Conservation (phyloP, 1,139 yeast genomes). For the Yamadazyma songkhlaensis region DNA sequence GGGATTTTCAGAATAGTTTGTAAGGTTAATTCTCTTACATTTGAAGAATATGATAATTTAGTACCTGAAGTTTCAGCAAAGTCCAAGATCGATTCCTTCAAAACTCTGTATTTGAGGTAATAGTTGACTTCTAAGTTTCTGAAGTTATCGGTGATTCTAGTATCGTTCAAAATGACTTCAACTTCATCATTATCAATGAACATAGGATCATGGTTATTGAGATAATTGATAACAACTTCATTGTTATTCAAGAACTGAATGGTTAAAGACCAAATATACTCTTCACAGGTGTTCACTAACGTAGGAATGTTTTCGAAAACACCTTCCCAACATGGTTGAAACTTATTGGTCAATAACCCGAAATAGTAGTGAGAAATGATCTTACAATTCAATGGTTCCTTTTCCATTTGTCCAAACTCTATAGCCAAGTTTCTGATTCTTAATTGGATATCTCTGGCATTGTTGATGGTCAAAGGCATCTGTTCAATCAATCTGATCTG, state of each 20-base stretch:
- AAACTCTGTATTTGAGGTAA: slow-evolving; percentile 21
- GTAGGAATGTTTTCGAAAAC: slow-evolving; percentile 58
- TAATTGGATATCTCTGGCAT: slow-evolving; percentile 71
- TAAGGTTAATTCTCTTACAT: slow-evolving; percentile 47
- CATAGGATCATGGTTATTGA: slow-evolving; percentile 11
- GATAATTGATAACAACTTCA: slow-evolving; percentile 14
- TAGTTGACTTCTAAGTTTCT: slow-evolving; percentile 18
- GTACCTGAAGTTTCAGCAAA: slow-evolving; percentile 33
- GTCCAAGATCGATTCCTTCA: slow-evolving; percentile 31
- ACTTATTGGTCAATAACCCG: slow-evolving; percentile 72
- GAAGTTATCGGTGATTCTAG: slow-evolving; percentile 28
- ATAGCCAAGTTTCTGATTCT: slow-evolving; percentile 63
- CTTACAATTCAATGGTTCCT: slow-evolving; percentile 25
- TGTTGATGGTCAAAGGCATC: slow-evolving; percentile 64
- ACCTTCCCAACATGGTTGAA: slow-evolving; percentile 85
- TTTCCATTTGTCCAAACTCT: slow-evolving; percentile 36
- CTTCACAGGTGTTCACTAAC: slow-evolving; percentile 43
- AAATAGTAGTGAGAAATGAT: slow-evolving; percentile 58
- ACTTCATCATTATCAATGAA: slow-evolving; percentile 15
- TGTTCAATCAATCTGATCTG: slow-evolving; percentile 64
- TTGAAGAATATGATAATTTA: slow-evolving; percentile 29
- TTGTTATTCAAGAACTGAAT: slow-evolving; percentile 32
- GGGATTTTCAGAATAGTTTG: slow-evolving; percentile 56
- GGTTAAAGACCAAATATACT: slow-evolving; percentile 57
- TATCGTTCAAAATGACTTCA: slow-evolving; percentile 32